phyloP scores from a whole-genome alignment of 1,139 yeast genomes.

The Pneumocystis wakefieldiae region DNA sequence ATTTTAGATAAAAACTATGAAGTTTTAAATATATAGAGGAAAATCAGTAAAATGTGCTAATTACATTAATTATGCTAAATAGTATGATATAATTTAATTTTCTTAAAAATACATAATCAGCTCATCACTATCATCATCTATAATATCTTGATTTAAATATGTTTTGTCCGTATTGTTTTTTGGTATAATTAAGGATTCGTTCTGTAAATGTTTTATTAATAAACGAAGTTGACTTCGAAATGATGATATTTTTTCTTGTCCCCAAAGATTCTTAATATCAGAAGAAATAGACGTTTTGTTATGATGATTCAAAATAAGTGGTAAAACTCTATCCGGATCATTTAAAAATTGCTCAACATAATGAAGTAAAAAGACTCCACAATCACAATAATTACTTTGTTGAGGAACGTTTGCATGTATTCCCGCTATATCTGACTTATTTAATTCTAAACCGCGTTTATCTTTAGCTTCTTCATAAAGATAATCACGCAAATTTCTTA shows the following conservation, averaged over 20 bases:
- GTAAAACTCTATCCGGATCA: constrained; percentile 32
- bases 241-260: constrained; percentile 9
- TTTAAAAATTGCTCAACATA: constrained; percentile 54
- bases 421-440: constrained; percentile 29
- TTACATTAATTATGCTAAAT: background rate
- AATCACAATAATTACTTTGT: constrained; percentile 82
- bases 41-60: background rate
- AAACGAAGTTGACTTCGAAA: constrained; percentile 12
- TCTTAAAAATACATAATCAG: constrained; percentile 1
- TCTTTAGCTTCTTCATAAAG: constrained; percentile 60
- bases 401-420: constrained; percentile 53
- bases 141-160: background rate
- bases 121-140: constrained; percentile 2
- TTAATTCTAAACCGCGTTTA: constrained; percentile 37
- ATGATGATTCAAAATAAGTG: constrained; percentile 14
- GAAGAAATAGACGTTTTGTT: constrained; percentile 4
- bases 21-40: background rate
- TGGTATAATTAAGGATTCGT: constrained; percentile 2
- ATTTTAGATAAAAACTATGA: background rate
- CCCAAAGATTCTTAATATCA: constrained; percentile 15
- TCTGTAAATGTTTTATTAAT: constrained; percentile 9
- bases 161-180: background rate
- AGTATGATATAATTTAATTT: background rate
- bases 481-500: constrained; percentile 43
- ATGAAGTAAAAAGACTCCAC: constrained; percentile 85